Evolutionary conservation across 768 basidiomycete species (phyloP), one percentile per base, ranked within the genome.

Genomic region (Naganishia antarctica): DNA sequence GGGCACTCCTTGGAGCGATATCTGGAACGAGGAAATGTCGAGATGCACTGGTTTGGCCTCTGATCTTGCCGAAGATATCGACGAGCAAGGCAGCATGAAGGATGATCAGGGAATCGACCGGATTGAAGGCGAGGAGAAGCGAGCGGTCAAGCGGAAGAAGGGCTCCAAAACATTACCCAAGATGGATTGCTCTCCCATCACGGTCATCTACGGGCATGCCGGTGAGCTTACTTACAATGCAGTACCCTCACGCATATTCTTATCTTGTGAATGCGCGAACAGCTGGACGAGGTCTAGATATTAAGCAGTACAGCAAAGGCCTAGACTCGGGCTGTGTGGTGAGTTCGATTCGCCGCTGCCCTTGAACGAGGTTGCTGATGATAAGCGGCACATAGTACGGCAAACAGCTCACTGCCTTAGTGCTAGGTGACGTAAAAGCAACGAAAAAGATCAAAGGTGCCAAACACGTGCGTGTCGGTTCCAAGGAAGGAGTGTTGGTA

Each of bases 271-370:
- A 15, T 41, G 9, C 8, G 2, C 7, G n/a, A n/a, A 29, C 57
- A 82, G 91, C 92, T 5, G 80, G 82, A 3, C 81, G 89, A 28
- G 89, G 88, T 13, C 80, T 96, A 13, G 90, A 92, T 74, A 76
- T 91, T 68, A 86, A 87, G 66, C 81, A 87, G 23, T 94, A 88
- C 87, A 84, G 86, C 2, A 79, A 91, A 65, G 93, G 93, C 1
- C 77, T 94, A 34, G 93, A 98, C 74, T 83, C 87, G 0, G 92
- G 89, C 12, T 94, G 91, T 72, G 88, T 91, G 74, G 53, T 57
- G 21, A 57, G 53, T 37, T 23, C 21, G 29, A 16, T 51, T 23
- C 23, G 74, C 86, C 80, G 45, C 49, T 57, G 41, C 21, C 11
- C 1, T 40, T 26, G 37, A n/a, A n/a, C 41, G 15, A 26, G 51